Percentiles rank a stretch among this genome's conserved stretches.
Evolutionary conservation across 306 rosid genomes (phyloP).

Genomic region (Prunus dulcis): DNA sequence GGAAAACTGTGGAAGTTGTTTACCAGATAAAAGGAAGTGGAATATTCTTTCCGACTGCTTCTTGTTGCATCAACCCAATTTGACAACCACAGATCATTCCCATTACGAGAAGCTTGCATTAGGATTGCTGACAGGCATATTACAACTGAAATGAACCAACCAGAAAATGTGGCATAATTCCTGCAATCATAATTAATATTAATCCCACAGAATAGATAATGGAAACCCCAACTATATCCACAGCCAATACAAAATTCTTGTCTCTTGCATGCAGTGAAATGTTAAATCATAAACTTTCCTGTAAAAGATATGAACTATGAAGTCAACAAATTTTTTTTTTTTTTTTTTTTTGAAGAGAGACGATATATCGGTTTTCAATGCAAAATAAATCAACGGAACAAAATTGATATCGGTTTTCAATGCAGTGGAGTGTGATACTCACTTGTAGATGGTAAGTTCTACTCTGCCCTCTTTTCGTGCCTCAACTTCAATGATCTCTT

Average conservation of each 20-base stretch:
- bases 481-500: conserved; percentile 68
- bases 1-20: conserved; percentile 16
- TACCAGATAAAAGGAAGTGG: conserved; percentile 83
- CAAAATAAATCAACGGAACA: background rate
- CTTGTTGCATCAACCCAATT: conserved; percentile 86
- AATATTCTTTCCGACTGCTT: conserved; percentile 48
- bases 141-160: conserved; percentile 61
- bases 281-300: background rate
- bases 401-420: background rate
- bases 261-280: conserved; percentile 6
- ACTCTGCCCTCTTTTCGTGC: conserved; percentile 85
- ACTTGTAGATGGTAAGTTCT: conserved; percentile 77
- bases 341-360: no score
- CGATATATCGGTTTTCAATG: no score
- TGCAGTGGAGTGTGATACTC: conserved; percentile 21
- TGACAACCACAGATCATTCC: conserved; percentile 95
- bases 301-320: no score
- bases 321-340: background rate
- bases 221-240: background rate
- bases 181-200: conserved; percentile 37
- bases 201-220: background rate
- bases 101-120: conserved; percentile 97
- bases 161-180: conserved; percentile 74
- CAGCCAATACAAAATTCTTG: background rate
- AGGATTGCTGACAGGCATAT: conserved; percentile 76